Percentiles rank a stretch among this genome's conserved stretches.
These are phyloP conservation scores for Tanacetum coccineum DNA, from an alignment of 129 eudicot genomes.

Conservation along the genomic window DNA sequence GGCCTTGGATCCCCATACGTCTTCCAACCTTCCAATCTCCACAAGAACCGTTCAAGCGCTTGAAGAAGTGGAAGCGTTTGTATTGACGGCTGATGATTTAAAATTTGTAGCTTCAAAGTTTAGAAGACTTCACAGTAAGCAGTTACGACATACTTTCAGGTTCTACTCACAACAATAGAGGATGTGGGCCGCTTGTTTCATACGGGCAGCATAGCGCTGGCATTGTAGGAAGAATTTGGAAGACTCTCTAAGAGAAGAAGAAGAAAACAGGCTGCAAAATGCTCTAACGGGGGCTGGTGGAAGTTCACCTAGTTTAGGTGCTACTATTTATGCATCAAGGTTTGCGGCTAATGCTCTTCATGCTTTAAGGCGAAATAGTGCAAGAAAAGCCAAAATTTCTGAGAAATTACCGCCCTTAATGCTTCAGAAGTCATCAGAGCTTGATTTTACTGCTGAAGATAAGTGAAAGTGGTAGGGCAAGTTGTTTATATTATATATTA, in stretches of 20 bases:
- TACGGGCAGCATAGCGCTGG: slow-evolving; percentile 96
- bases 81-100: slow-evolving; percentile 73
- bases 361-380: slow-evolving; percentile 53
- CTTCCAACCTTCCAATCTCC: slow-evolving; percentile 83
- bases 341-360: slow-evolving; percentile 88
- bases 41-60: slow-evolving; percentile 87
- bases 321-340: slow-evolving; percentile 80
- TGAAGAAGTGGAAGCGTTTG: slow-evolving; percentile 91
- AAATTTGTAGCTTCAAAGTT: slow-evolving; percentile 88
- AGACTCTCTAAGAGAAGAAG: slow-evolving; percentile 73
- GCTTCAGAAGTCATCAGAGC: slow-evolving; percentile 95
- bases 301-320: slow-evolving; percentile 84
- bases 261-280: slow-evolving; percentile 68
- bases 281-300: slow-evolving; percentile 62
- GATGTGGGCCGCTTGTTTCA: slow-evolving; percentile 97
- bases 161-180: slow-evolving; percentile 94
- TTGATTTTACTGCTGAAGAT: slow-evolving; percentile 80
- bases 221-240: slow-evolving; percentile 65
- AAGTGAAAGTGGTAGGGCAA: slow-evolving; percentile 24
- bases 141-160: slow-evolving; percentile 86
- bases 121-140: slow-evolving; percentile 97
- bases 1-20: slow-evolving; percentile 89
- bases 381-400: slow-evolving; percentile 60
- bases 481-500: background rate
- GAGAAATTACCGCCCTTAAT: slow-evolving; percentile 69